Evolutionary conservation across 768 basidiomycete genomes (phyloP).

Genomic region (Boletus reticuloceps): DNA sequence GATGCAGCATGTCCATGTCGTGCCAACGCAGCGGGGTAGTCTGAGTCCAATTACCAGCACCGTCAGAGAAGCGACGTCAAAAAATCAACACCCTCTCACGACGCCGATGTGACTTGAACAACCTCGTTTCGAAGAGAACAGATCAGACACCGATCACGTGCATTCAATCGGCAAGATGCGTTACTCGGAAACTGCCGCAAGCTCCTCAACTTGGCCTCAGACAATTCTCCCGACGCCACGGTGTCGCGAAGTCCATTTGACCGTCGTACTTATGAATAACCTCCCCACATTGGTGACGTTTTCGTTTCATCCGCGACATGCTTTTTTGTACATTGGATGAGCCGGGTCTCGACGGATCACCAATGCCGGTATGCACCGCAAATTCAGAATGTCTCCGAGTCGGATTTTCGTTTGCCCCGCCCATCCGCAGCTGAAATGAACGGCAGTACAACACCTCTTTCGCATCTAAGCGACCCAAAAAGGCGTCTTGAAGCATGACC

Average conservation of each 20-base stretch:
- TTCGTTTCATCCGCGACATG: background rate
- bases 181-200: background rate
- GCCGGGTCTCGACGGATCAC: constrained; percentile 5
- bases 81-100: background rate
- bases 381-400: background rate
- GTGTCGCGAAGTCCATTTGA: no score
- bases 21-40: background rate
- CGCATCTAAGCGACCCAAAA: no score
- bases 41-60: background rate
- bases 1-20: background rate
- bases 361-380: constrained; percentile 1
- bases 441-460: no score
- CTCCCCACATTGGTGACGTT: background rate
- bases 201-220: background rate
- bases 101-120: background rate
- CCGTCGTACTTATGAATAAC: background rate
- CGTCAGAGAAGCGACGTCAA: constrained; percentile 3
- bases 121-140: constrained; percentile 2
- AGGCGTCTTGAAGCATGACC: no score
- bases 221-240: no score
- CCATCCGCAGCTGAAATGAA: no score
- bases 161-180: background rate
- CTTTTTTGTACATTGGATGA: background rate
- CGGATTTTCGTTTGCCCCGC: background rate
- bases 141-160: background rate